These are phyloP conservation scores for Pyrenophora tritici-repentis DNA, from an alignment of 2,329 filamentous ascomycete genomes.

Conservation along the genomic window DNA sequence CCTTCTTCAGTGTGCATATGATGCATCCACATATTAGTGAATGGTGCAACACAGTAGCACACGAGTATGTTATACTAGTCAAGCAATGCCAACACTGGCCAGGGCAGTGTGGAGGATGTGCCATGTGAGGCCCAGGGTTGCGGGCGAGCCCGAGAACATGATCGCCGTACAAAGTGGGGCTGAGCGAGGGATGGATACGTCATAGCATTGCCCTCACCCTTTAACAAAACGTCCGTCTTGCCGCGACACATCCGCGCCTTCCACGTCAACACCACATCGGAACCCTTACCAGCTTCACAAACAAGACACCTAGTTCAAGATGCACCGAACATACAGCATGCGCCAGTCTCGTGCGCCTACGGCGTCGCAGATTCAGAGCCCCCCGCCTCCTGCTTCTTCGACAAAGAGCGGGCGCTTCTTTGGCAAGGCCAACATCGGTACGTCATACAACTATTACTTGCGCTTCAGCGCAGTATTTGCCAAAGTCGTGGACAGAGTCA, in stretches of 20 bases:
- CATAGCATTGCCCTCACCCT: conserved; percentile 14
- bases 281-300: neutral
- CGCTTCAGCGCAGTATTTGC: neutral
- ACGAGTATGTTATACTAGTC: neutral
- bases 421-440: conserved; percentile 83
- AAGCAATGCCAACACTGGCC: conserved; percentile 10
- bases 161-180: conserved; percentile 13
- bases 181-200: conserved; percentile 17
- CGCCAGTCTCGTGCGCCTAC: conserved; percentile 95
- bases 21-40: neutral
- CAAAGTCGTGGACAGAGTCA: neutral
- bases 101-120: conserved; percentile 12
- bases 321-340: conserved; percentile 92
- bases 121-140: conserved; percentile 9
- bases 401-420: conserved; percentile 93
- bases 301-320: conserved; percentile 47
- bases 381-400: conserved; percentile 85
- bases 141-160: conserved; percentile 16
- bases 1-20: neutral
- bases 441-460: conserved; percentile 41
- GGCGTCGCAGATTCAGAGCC: conserved; percentile 88
- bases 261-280: conserved; percentile 16
- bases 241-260: conserved; percentile 13
- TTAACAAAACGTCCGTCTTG: conserved; percentile 32
- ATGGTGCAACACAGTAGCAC: neutral